Evolutionary conservation across 306 rosid genomes (phyloP), one percentile per base, ranked within the genome.

Genomic region (Sesbania bispinosa): DNA sequence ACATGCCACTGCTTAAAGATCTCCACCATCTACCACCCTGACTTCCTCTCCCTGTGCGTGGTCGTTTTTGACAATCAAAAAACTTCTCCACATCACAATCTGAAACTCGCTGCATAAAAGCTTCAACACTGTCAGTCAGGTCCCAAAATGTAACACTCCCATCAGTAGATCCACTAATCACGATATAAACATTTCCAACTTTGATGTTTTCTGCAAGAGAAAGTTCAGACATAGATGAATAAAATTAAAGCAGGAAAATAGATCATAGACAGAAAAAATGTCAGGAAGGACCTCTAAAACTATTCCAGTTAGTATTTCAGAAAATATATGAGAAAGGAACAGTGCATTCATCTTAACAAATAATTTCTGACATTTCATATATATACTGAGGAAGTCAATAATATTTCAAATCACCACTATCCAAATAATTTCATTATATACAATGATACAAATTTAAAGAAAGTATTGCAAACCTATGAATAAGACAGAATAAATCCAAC

Each of bases 11-110:
- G 21, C 79, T 76, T 51, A 89, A 79, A 53, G 90, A 89, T 82
- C 95, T 91, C 95, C 99, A 88, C 91, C 81, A 57, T 65, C 97
- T 88, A 50, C 99, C 99, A 58, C 99, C 99, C 79, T 91, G 99
- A 81, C 99, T 94, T 67, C 97, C 99, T 74, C 97, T 87, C 66
- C 99, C 99, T 1, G 99, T 91, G 16, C 87, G 87, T 42, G 97
- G 99, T 62, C 97, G 88, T 70, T 85, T 94, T 62, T 89, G 99
- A 80, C 83, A 83, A 69, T 91, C 91, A 72, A 89, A 79, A 43
- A 80, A 72, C 63, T 77, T 83, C 78, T 86, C 95, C 36, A 82
- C 62, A 53, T 81, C 69, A 72, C 75, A 84, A 77, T 69, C 80
- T 7, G 88, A 90, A 58, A 91, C 78, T 62, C 69, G 65, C 59